phyloP scores from a whole-genome alignment of 805 yeast species.

The Candida loeiensis region DNA sequence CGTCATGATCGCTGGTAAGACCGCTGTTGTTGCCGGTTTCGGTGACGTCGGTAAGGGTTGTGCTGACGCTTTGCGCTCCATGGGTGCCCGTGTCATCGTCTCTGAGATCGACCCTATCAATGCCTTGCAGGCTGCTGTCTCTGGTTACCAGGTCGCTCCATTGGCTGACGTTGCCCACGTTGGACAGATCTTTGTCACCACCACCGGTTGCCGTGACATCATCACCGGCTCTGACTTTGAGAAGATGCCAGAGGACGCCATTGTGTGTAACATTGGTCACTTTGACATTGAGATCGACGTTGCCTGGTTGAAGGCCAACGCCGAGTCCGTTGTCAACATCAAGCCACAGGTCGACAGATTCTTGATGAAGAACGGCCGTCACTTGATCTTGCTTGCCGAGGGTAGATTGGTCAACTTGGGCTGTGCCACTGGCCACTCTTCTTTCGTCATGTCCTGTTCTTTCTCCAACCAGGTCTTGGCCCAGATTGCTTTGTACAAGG shows the following conservation, averaged over 20 bases:
- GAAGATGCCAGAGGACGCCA: slow-evolving; percentile 98
- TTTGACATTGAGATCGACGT: slow-evolving; percentile 98
- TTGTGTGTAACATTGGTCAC: slow-evolving; percentile 99
- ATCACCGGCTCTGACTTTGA: slow-evolving; percentile 84
- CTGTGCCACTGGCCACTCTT: slow-evolving; percentile 99
- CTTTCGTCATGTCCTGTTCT: slow-evolving; percentile 98
- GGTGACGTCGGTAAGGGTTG: slow-evolving; percentile 99
- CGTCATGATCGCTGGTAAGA: slow-evolving; percentile 99
- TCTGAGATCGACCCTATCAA: slow-evolving; percentile 98
- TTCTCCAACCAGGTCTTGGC: slow-evolving; percentile 99
- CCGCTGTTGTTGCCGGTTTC: slow-evolving; percentile 97
- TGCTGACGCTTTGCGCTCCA: slow-evolving; percentile 96
- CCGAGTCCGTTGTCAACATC: slow-evolving; percentile 90
- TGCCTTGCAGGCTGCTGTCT: slow-evolving; percentile 98
- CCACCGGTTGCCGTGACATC: slow-evolving; percentile 99
- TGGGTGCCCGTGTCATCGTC: slow-evolving; percentile 98
- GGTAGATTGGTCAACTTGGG: slow-evolving; percentile 99
- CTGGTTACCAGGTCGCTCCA: slow-evolving; percentile 95
- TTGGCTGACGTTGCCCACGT: slow-evolving; percentile 88
- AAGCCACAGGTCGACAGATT: slow-evolving; percentile 99
- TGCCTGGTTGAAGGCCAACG: slow-evolving; percentile 96
- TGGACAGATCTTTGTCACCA: slow-evolving; percentile 98
- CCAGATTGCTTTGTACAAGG: slow-evolving; percentile 95
- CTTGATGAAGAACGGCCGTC: slow-evolving; percentile 85
- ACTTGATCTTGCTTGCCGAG: slow-evolving; percentile 93